Base-by-base conservation (phyloP, 164 flowering plant genomes). In the Magnolia changhungtana region DNA sequence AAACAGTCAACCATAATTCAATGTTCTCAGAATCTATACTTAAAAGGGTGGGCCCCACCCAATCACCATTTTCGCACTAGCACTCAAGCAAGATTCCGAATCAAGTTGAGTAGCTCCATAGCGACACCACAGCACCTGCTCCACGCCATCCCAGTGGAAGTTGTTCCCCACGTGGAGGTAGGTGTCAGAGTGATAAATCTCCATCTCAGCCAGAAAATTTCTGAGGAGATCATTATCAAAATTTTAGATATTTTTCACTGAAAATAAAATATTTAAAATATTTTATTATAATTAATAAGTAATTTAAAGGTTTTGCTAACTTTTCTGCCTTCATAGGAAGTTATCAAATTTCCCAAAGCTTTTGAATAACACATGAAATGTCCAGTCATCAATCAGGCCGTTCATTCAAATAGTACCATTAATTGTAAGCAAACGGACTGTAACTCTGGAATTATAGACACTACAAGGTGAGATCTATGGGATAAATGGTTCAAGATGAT, bases 341-440 rank as follows among this genome's bases (percentile, higher is more conserved):
- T 77, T 82, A 8, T 24, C 72, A 4, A 78, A 63, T 2, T 63
- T 66, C 10, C 71, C n/a, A 4, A 82, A 77, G 51, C 65, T 71
- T 14, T 80, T 78, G 11, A 63, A 18, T 1, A 76, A 80, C 59
- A 82, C 45, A 3, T 71, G 45, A 80, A 80, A 77, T 2, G 80
- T 75, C 3, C 82, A 79, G 55, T 82, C 80, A 1, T 66, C 49
- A 20, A 82, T 10, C 80, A 74, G 1, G 78, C 84, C 10, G 80
- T 67, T 24, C 51, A 77, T 18, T 82, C 84, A 10, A 10, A 50
- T 13, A 82, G 78, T 4, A 80, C 82, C 63, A 79, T 23, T 19
- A 1, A 76, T 74, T 4, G 88, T 86, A 20, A 79, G 88, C 2
- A 89, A 88, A 29, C 92, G 91, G 1, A 89, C 85, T 90, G 91